Evolutionary conservation across 768 basidiomycete species (phyloP).

Genomic region (Rhodocollybia butyracea): DNA sequence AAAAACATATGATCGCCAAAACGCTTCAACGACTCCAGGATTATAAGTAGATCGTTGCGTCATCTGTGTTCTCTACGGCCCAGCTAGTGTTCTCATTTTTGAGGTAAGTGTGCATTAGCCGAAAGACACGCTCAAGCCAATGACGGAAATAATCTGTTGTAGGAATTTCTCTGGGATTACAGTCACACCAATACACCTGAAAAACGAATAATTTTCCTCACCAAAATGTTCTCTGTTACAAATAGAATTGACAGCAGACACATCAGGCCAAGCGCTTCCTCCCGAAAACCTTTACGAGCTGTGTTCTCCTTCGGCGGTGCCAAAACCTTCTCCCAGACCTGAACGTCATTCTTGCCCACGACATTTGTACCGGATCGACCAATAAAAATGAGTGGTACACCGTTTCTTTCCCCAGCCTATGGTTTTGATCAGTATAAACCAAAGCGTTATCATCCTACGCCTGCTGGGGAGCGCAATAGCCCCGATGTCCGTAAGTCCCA

Average conservation of each 20-base stretch:
- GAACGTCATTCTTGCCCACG: too few relatives aligned
- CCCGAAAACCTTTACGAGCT: background rate
- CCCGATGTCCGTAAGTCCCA: background rate
- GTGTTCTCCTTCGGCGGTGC: too few relatives aligned
- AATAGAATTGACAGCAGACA: background rate
- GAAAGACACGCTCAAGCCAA: background rate
- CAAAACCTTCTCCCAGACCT: too few relatives aligned
- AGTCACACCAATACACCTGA: background rate
- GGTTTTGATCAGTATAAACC: too few relatives aligned
- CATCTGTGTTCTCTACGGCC: background rate
- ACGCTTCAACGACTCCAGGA: too few relatives aligned
- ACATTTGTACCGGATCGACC: too few relatives aligned
- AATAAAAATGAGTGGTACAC: too few relatives aligned
- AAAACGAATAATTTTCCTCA: background rate
- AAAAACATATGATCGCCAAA: too few relatives aligned
- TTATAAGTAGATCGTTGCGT: background rate
- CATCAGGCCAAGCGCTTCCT: background rate
- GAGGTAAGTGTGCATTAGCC: background rate
- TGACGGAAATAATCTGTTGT: background rate
- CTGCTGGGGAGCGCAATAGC: background rate
- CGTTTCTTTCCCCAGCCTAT: too few relatives aligned
- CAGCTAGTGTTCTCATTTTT: background rate
- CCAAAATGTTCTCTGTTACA: background rate
- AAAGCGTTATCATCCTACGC: too few relatives aligned
- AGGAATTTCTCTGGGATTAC: background rate